A percentile compares a stretch with the other conserved stretches of the same genome.
These are phyloP conservation scores for Acer campestre DNA, from an alignment of 345 rosid species.

Conservation along the genomic window DNA sequence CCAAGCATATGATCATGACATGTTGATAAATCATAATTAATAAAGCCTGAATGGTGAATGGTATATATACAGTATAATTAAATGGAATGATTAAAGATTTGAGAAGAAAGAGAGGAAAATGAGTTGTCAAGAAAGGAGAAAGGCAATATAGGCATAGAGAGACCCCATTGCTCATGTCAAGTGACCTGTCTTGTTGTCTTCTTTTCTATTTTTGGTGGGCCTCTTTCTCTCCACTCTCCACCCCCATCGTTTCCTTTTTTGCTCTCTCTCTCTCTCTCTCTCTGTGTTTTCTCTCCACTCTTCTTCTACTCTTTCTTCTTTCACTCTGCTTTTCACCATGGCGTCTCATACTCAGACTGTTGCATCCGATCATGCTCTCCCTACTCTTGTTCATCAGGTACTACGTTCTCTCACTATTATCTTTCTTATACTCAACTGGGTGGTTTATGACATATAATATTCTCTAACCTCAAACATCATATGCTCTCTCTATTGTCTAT, in stretches of 20 bases:
- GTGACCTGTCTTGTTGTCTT: constrained; percentile 21
- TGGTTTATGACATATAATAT: too few species aligned
- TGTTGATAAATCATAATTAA: too few species aligned
- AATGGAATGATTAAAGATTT: neutral
- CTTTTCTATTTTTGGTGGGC: constrained; percentile 1
- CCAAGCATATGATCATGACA: too few species aligned
- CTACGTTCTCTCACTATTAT: neutral
- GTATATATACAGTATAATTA: neutral
- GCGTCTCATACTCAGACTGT: constrained; percentile 31
- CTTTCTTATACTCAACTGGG: neutral
- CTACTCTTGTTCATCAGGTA: constrained; percentile 25
- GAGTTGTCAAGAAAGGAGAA: constrained; percentile 19
- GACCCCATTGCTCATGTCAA: constrained; percentile 23
- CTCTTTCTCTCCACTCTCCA: neutral
- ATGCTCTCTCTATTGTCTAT: too few species aligned
- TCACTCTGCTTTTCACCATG: constrained; percentile 19
- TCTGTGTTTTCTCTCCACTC: neutral
- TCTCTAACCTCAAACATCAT: too few species aligned
- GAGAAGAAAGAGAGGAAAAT: constrained; percentile 1
- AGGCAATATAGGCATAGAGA: neutral
- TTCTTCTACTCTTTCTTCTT: neutral
- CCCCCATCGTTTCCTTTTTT: constrained; percentile 2
- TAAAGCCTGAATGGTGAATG: too few species aligned
- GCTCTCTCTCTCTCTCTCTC: neutral
- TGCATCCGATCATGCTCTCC: constrained; percentile 25